These are phyloP conservation scores for Taxillus chinensis DNA, from an alignment of 164 flowering plant genomes.

Conservation along the genomic window DNA sequence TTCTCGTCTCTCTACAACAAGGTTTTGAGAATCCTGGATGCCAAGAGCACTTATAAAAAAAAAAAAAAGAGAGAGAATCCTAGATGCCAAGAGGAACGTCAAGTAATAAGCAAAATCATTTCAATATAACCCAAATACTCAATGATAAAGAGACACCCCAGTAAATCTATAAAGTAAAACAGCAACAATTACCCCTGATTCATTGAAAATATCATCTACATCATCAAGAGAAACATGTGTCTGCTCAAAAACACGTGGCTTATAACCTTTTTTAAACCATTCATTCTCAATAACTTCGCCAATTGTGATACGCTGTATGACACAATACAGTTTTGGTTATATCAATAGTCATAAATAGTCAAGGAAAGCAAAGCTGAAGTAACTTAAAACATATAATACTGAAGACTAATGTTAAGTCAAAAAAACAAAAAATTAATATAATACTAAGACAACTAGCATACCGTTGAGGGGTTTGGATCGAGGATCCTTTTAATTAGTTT, in stretches of 20 bases:
- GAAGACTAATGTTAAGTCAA: background rate
- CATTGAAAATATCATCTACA: conserved; percentile 66
- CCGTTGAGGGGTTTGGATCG: conserved; percentile 76
- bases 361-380: background rate
- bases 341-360: conserved; percentile 5
- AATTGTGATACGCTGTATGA: conserved; percentile 69
- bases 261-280: conserved; percentile 97
- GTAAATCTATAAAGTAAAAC: no score
- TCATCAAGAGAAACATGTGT: conserved; percentile 62
- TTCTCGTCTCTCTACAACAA: conserved; percentile 86
- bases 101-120: background rate
- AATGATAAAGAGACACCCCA: no score
- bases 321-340: background rate
- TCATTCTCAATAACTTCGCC: conserved; percentile 86
- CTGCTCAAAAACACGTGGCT: conserved; percentile 63
- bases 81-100: conserved; percentile 11
- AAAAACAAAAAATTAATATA: background rate
- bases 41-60: background rate
- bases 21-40: conserved; percentile 47
- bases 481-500: conserved; percentile 76
- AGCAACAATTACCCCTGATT: conserved; percentile 39
- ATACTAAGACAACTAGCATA: conserved; percentile 19
- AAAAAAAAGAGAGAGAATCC: conserved; percentile 27
- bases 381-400: background rate
- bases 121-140: no score